A percentile compares a stretch with the other conserved stretches of the same genome.
Conservation (phyloP, 2,329 filamentous ascomycete genomes). For the Cordyceps militaris region DNA sequence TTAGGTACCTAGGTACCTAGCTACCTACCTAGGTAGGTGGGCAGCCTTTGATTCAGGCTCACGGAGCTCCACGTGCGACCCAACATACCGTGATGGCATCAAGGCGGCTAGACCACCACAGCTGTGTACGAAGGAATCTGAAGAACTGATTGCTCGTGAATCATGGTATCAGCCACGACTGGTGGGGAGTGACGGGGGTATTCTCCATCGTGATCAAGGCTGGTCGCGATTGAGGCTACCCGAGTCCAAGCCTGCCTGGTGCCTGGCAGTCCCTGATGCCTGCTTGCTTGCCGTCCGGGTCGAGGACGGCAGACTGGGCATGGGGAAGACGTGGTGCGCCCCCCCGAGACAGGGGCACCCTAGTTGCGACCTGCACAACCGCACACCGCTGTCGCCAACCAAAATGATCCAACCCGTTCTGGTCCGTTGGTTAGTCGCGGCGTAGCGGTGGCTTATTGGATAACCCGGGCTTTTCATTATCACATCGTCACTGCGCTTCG, state of each 20-base stretch:
- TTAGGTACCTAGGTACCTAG: too few species aligned
- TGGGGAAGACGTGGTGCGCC: conserved; percentile 23
- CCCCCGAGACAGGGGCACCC: conserved; percentile 5
- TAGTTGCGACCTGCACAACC: conserved; percentile 9
- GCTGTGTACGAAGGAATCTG: background rate
- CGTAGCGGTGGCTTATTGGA: conserved; percentile 43
- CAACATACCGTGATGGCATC: background rate
- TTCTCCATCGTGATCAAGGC: conserved; percentile 10
- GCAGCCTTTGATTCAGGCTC: background rate
- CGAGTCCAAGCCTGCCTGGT: background rate
- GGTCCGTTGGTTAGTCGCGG: conserved; percentile 34
- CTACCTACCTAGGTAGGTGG: background rate
- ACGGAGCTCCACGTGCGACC: background rate
- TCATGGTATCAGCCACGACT: background rate
- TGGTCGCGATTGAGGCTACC: conserved; percentile 1
- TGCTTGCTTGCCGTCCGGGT: background rate
- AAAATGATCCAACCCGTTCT: conserved; percentile 9
- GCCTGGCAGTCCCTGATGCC: background rate
- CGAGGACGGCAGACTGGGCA: background rate
- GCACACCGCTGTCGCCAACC: conserved; percentile 15
- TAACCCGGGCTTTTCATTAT: conserved; percentile 34
- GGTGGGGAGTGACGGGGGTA: conserved; percentile 8
- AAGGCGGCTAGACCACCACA: too few species aligned
- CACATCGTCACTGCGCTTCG: conserved; percentile 24
- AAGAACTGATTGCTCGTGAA: background rate